phyloP scores from a whole-genome alignment of 2,329 filamentous ascomycete species.

The Rosellinia necatrix region DNA sequence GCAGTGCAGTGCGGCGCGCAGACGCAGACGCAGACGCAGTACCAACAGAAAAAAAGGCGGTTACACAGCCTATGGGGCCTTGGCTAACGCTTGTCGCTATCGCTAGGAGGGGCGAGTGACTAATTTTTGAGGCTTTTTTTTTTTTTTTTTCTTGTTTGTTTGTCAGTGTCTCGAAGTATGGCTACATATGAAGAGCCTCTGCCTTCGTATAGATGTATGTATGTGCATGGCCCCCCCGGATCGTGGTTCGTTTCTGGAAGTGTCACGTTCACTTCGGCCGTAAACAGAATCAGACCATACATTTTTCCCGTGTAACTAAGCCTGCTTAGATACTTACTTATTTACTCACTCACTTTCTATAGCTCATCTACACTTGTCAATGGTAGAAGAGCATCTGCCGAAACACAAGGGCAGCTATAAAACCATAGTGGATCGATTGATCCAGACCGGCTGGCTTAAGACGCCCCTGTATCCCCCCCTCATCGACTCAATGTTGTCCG shows the following conservation, averaged over 20 bases:
- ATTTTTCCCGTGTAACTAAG: too few relatives aligned
- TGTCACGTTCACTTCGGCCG: background rate
- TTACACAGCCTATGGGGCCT: conserved; percentile 11
- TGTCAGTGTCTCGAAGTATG: conserved; percentile 5
- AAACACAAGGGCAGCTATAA: background rate
- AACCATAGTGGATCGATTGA: conserved; percentile 2
- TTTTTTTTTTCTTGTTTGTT: too few relatives aligned
- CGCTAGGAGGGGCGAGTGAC: background rate
- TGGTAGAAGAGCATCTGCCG: background rate
- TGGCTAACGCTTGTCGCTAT: conserved; percentile 16
- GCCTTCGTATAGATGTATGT: background rate
- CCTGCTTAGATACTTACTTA: too few relatives aligned
- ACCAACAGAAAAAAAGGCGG: conserved; percentile 22
- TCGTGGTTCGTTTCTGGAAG: background rate
- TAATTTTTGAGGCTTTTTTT: conserved; percentile 22
- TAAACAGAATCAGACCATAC: background rate
- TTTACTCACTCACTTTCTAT: background rate
- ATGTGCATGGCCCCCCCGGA: background rate
- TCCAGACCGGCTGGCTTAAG: conserved; percentile 5
- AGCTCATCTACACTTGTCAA: background rate
- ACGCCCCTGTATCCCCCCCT: background rate
- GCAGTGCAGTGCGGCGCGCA: too few relatives aligned
- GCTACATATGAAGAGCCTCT: background rate
- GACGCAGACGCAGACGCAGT: too few relatives aligned
- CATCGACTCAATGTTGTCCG: background rate